Base-by-base conservation (phyloP, 2,329 filamentous ascomycete species). In the Pseudogymnoascus sp. region DNA sequence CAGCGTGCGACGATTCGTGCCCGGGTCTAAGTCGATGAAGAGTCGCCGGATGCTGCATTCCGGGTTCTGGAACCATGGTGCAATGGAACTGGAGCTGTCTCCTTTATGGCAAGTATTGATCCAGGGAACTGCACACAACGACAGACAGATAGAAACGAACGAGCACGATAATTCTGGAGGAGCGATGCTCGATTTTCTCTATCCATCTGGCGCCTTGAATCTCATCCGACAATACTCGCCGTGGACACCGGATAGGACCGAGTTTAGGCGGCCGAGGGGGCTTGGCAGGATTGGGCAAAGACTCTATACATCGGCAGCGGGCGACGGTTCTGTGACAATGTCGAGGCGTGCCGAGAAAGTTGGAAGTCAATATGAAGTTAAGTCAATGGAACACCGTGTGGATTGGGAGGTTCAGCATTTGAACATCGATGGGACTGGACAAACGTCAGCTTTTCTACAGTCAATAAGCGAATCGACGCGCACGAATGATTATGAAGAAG, bases 11-110 rank as follows among this genome's bases (percentile, higher is more conserved):
- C 76, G 78, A 69, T 76, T 82, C 70, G 70, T 82, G 65, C 77
- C 71, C 67, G 65, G 66, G 59, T 68, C 70, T 28, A 69, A 64
- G 59, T 73, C 67, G 18, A 62, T 70, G 35, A 71, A 71, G 60
- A 73, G 68, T 67, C 77, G 76, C 66, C 80, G 81, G 68, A 76
- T 74, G 72, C 76, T 84, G 44, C 80, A 83, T 73, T 80, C 79
- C 61, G 72, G 76, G 25, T 84, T 85, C 69, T 84, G 82, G 82
- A 77, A 76, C 66, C 81, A 84, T 73, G 79, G 78, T 67, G 79
- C 79, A 63, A 65, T 67, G 63, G 71, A 70, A 31, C 33, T 72
- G 33, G 71, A 73, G 63, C 64, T 71, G n/a, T 69, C 71, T 14
- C 68, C 71, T 16, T 62, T 73, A 37, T 73, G 71, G 70, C 64